phyloP scores from a whole-genome alignment of 2,329 filamentous ascomycete genomes.

The Ceratocystis cubensis region DNA sequence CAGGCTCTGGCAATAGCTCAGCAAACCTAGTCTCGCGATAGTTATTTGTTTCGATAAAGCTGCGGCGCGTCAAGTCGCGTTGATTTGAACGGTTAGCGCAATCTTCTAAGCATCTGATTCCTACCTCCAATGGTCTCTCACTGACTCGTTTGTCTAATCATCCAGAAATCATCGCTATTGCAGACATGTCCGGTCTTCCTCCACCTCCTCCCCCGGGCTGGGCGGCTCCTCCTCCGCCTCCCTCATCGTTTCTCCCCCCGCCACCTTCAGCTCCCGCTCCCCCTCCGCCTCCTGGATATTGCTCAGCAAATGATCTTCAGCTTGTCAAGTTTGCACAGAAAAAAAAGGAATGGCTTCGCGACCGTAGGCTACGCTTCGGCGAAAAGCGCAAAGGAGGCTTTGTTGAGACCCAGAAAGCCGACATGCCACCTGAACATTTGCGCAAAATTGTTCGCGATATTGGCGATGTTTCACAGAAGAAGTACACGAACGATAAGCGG shows the following conservation, averaged over 20 bases:
- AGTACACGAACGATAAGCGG: slow-evolving; percentile 96
- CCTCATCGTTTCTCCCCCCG: slow-evolving; percentile 43
- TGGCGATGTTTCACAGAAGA: slow-evolving; percentile 97
- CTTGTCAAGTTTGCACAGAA: slow-evolving; percentile 94
- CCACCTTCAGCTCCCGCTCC: slow-evolving; percentile 46
- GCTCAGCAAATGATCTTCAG: slow-evolving; percentile 67
- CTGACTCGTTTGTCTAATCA: not conserved
- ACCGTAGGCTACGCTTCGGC: slow-evolving; percentile 81
- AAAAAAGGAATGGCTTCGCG: slow-evolving; percentile 96
- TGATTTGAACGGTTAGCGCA: slow-evolving; percentile 16
- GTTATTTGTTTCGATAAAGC: slow-evolving; percentile 4
- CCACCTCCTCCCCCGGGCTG: slow-evolving; percentile 47
- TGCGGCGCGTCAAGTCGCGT: slow-evolving; percentile 20
- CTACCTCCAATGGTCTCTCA: not conserved
- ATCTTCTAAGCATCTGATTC: not conserved
- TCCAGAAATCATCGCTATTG: not conserved
- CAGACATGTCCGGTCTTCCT: slow-evolving; percentile 38
- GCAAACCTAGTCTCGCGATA: slow-evolving; percentile 11
- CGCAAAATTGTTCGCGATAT: slow-evolving; percentile 98
- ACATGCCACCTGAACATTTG: slow-evolving; percentile 96
- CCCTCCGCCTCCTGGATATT: slow-evolving; percentile 76
- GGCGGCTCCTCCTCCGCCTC: slow-evolving; percentile 43
- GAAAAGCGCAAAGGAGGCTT: slow-evolving; percentile 96
- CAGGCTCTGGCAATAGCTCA: slow-evolving; percentile 14
- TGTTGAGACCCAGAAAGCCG: slow-evolving; percentile 94